A percentile compares a stretch with the other conserved stretches of the same genome.
Evolutionary conservation across 2,329 filamentous ascomycete genomes (phyloP).

Genomic region (Ambrosiella beaveri): DNA sequence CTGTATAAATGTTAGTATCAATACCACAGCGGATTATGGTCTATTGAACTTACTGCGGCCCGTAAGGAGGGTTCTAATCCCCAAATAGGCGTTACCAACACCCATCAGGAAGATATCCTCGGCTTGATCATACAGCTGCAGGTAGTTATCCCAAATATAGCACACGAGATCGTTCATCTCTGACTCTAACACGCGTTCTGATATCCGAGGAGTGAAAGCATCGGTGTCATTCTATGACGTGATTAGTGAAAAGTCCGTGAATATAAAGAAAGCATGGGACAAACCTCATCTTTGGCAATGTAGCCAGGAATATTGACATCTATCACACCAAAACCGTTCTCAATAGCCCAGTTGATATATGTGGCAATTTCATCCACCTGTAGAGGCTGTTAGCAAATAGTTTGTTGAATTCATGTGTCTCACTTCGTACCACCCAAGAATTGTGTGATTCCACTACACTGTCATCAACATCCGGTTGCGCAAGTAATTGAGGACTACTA

Average conservation of each 20-base stretch:
- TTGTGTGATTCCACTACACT: constrained; percentile 68
- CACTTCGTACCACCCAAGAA: constrained; percentile 56
- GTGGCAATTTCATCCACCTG: constrained; percentile 66
- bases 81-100: constrained; percentile 74
- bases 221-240: constrained; percentile 24
- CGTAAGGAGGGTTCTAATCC: constrained; percentile 64
- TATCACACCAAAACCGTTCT: constrained; percentile 66
- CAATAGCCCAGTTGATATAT: constrained; percentile 70
- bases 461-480: constrained; percentile 49
- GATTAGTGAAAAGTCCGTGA: neutral
- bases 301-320: constrained; percentile 82
- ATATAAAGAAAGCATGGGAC: neutral
- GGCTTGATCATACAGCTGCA: constrained; percentile 55
- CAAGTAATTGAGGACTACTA: constrained; percentile 51
- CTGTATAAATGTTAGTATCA: constrained; percentile 12
- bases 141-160: constrained; percentile 95
- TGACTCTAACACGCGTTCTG: constrained; percentile 33
- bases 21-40: constrained; percentile 6
- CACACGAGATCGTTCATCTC: constrained; percentile 57
- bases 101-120: constrained; percentile 73
- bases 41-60: constrained; percentile 44
- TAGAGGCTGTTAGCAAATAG: constrained; percentile 8
- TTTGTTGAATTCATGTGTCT: constrained; percentile 13
- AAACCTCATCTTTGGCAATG: constrained; percentile 42
- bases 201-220: constrained; percentile 26